Conservation (phyloP, 2,329 filamentous ascomycete species). For the Aspergillus brunneoviolaceus region DNA sequence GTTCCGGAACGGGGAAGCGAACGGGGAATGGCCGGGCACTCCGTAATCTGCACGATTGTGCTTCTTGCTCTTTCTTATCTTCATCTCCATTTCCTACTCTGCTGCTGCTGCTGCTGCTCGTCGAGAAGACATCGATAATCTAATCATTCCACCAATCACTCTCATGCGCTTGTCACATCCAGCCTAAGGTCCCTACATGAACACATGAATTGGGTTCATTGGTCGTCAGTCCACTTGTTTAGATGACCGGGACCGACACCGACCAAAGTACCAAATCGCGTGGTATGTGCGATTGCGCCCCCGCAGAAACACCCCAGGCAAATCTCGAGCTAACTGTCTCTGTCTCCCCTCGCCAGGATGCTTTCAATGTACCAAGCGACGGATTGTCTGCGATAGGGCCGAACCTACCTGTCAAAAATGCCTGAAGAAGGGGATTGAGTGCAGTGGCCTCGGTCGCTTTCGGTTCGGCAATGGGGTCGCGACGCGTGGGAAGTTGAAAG, state of each 20-base stretch:
- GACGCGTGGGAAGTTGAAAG: constrained; percentile 19
- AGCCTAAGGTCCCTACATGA: background rate
- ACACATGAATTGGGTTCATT: background rate
- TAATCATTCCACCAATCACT: background rate
- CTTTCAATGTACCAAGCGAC: constrained; percentile 38
- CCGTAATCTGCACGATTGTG: no score
- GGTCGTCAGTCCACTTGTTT: background rate
- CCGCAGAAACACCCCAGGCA: background rate
- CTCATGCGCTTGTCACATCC: background rate
- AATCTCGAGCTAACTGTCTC: background rate
- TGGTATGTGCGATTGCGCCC: background rate
- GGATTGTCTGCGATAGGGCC: constrained; percentile 37
- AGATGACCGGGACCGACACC: constrained; percentile 1
- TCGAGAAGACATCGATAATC: no score
- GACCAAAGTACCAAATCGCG: constrained; percentile 1
- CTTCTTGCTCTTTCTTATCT: background rate
- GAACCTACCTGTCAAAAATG: constrained; percentile 36
- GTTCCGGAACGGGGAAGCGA: no score
- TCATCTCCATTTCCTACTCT: background rate
- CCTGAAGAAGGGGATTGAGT: constrained; percentile 29
- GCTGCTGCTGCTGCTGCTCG: no score
- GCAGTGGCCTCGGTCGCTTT: constrained; percentile 31
- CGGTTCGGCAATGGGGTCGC: constrained; percentile 28
- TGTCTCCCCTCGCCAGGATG: constrained; percentile 25
- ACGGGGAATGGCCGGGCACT: no score